Evolutionary conservation across 768 basidiomycete species (phyloP).

Genomic region (Psilocybe cubensis): DNA sequence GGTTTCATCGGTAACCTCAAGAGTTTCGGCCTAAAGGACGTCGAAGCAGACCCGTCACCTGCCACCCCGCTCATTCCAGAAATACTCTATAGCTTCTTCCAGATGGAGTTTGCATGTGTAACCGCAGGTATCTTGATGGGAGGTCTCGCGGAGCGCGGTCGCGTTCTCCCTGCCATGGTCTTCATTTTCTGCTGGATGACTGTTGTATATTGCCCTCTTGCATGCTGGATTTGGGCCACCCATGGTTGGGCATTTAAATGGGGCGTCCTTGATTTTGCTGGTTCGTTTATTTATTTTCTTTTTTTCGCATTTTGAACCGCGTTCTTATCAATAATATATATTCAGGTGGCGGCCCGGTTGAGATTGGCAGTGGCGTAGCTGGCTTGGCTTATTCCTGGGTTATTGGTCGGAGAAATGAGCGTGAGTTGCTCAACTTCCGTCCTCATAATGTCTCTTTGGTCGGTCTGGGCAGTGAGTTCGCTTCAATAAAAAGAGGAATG

Average conservation of each 20-base stretch:
- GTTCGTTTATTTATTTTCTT: conserved; percentile 35
- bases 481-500: neutral
- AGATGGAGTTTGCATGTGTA: conserved; percentile 86
- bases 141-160: conserved; percentile 85
- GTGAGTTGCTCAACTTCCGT: conserved; percentile 76
- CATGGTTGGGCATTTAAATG: conserved; percentile 87
- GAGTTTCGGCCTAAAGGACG: conserved; percentile 77
- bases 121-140: conserved; percentile 79
- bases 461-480: conserved; percentile 67
- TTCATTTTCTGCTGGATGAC: conserved; percentile 87
- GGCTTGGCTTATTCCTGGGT: conserved; percentile 89
- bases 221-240: conserved; percentile 81
- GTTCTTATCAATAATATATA: conserved; percentile 7
- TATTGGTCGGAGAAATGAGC: conserved; percentile 78
- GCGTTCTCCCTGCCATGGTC: conserved; percentile 80
- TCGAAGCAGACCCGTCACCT: conserved; percentile 72
- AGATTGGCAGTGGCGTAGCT: conserved; percentile 84
- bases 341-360: conserved; percentile 83
- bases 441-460: conserved; percentile 89
- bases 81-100: conserved; percentile 84
- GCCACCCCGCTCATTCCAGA: conserved; percentile 84
- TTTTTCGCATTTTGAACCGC: neutral
- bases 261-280: conserved; percentile 90
- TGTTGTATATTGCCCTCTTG: conserved; percentile 85
- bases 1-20: conserved; percentile 80